A percentile compares a stretch with the other conserved stretches of the same genome.
phyloP scores from a whole-genome alignment of 441 rosid species.

The Populus hybrid region DNA sequence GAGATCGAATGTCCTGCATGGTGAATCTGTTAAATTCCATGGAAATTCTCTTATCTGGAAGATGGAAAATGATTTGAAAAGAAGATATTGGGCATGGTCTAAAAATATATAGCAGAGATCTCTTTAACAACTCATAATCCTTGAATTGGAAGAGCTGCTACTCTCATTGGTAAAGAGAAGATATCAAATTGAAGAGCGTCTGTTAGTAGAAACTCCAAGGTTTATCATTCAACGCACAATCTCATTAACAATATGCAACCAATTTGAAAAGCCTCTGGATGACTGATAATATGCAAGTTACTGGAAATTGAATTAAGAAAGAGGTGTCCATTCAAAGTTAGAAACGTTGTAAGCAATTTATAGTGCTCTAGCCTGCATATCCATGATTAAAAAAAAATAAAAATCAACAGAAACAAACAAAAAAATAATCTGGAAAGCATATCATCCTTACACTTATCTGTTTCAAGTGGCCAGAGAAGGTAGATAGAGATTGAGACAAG shows the following conservation, averaged over 20 bases:
- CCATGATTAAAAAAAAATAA: neutral
- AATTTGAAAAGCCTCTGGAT: conserved; percentile 7
- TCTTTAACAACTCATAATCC: neutral
- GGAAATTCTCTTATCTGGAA: neutral
- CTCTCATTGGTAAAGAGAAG: neutral
- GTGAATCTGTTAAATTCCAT: conserved; percentile 15
- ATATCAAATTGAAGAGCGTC: neutral
- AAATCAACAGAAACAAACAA: conserved; percentile 4
- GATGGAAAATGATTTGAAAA: neutral
- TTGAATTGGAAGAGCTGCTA: neutral
- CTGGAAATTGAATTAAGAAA: conserved; percentile 1
- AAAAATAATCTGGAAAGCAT: conserved; percentile 5
- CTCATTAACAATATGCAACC: conserved; percentile 3
- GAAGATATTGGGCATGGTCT: neutral
- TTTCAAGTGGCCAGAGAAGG: conserved; percentile 93
- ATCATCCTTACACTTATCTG: conserved; percentile 74
- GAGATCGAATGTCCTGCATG: conserved; percentile 72
- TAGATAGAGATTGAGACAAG: conserved; percentile 82
- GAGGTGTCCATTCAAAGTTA: neutral
- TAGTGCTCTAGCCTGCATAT: neutral
- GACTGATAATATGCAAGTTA: conserved; percentile 6
- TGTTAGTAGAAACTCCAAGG: neutral
- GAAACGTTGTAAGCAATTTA: conserved; percentile 14
- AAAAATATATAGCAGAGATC: conserved; percentile 11
- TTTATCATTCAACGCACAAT: neutral